Conservation (phyloP, 768 basidiomycete genomes). For the Hysterangium stoloniferum region DNA sequence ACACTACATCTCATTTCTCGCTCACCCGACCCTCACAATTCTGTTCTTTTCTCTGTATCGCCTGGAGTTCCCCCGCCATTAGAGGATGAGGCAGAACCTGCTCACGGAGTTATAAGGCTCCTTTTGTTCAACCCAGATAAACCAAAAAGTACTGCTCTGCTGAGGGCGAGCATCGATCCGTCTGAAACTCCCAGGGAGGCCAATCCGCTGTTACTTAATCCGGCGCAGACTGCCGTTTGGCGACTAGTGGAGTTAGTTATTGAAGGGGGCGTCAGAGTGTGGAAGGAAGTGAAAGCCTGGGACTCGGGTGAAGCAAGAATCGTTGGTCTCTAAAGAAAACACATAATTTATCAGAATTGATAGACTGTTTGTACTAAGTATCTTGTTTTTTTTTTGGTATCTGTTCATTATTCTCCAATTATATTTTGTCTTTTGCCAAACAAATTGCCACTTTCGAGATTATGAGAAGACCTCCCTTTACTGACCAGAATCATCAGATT, state of each 20-base stretch:
- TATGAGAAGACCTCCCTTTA: too few species aligned
- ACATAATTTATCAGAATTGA: too few species aligned
- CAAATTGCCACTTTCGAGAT: too few species aligned
- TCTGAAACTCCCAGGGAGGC: background rate
- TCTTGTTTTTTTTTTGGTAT: too few species aligned
- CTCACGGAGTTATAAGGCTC: background rate
- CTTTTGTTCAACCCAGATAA: background rate
- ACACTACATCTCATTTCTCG: conserved; percentile 31
- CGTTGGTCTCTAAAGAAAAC: too few species aligned
- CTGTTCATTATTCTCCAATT: too few species aligned
- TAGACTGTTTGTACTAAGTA: too few species aligned
- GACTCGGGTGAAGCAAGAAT: too few species aligned
- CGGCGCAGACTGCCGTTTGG: background rate
- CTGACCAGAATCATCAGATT: too few species aligned
- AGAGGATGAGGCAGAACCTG: background rate
- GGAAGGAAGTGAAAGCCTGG: conserved; percentile 1
- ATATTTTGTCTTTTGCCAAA: too few species aligned
- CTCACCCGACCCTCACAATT: conserved; percentile 19
- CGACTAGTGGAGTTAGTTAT: background rate
- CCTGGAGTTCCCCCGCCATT: background rate
- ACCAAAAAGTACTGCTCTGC: background rate
- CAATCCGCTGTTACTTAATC: background rate
- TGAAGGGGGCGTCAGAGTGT: background rate
- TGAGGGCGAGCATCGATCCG: background rate
- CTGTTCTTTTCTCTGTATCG: conserved; percentile 27